phyloP scores from a whole-genome alignment of 176 grass and related monocot genomes.

The Juncus effusus region DNA sequence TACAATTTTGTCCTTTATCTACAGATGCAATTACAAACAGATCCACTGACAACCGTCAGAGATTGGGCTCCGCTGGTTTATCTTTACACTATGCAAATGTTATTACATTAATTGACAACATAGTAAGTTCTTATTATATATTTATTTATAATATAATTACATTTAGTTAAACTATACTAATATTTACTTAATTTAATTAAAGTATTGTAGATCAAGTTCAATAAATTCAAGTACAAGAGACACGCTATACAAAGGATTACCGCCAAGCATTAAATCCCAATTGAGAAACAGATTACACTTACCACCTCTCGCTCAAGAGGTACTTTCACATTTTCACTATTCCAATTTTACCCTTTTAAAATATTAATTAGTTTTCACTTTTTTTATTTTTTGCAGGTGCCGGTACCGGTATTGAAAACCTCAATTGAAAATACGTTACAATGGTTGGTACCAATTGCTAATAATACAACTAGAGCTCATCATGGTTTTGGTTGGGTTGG shows the following conservation, averaged over 20 bases:
- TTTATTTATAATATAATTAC: neutral
- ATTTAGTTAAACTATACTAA: no score
- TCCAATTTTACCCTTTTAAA: neutral
- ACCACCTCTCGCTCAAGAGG: slow-evolving; percentile 49
- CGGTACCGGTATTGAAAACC: slow-evolving; percentile 54
- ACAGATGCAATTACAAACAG: slow-evolving; percentile 45
- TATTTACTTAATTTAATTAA: slow-evolving; percentile 17
- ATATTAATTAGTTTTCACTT: neutral
- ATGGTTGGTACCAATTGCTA: slow-evolving; percentile 85
- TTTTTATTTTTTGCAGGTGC: slow-evolving; percentile 38
- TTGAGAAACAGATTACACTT: slow-evolving; percentile 59
- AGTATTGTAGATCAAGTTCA: slow-evolving; percentile 72
- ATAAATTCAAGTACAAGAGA: slow-evolving; percentile 69
- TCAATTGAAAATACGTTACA: slow-evolving; percentile 67
- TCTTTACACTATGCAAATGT: slow-evolving; percentile 86
- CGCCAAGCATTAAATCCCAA: slow-evolving; percentile 53
- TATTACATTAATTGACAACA: slow-evolving; percentile 67
- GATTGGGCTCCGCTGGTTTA: slow-evolving; percentile 62
- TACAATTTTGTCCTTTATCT: slow-evolving; percentile 26
- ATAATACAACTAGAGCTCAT: slow-evolving; percentile 61
- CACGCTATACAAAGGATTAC: slow-evolving; percentile 77
- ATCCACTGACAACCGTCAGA: slow-evolving; percentile 38
- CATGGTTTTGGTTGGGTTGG: slow-evolving; percentile 70
- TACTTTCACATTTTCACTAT: slow-evolving; percentile 24
- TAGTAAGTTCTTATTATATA: slow-evolving; percentile 50